Evolutionary conservation across 306 rosid species (phyloP).

Genomic region (Corylus heterophylla): DNA sequence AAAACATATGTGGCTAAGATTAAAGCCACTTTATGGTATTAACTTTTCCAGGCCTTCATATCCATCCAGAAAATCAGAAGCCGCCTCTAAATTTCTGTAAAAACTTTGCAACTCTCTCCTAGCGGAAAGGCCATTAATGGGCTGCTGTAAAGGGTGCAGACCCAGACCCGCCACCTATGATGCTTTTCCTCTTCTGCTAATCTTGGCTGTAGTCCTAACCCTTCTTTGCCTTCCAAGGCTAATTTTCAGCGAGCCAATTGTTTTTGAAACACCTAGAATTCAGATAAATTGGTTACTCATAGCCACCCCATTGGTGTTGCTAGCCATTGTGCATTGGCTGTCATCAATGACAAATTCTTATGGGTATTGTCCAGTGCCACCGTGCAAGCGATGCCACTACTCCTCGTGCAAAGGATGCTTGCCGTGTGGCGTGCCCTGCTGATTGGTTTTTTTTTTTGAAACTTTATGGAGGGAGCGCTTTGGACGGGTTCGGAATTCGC

Average conservation of each 20-base stretch:
- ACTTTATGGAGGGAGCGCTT: no score
- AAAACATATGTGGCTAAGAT: slow-evolving; percentile 36
- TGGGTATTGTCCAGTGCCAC: slow-evolving; percentile 27
- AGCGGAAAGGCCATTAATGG: slow-evolving; percentile 40
- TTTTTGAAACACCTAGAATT: slow-evolving; percentile 15
- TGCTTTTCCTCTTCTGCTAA: slow-evolving; percentile 42
- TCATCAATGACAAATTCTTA: slow-evolving; percentile 35
- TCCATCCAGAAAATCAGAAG: not conserved
- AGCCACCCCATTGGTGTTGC: slow-evolving; percentile 35
- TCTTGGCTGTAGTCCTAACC: slow-evolving; percentile 50
- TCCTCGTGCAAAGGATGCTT: slow-evolving; percentile 18
- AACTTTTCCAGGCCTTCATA: slow-evolving; percentile 20
- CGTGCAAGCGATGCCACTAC: slow-evolving; percentile 32
- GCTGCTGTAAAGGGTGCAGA: slow-evolving; percentile 38
- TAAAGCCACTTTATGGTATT: not conserved
- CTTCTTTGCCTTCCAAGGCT: slow-evolving; percentile 47
- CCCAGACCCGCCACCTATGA: slow-evolving; percentile 28
- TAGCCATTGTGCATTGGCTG: slow-evolving; percentile 46
- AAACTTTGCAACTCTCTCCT: slow-evolving; percentile 4
- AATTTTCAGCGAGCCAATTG: slow-evolving; percentile 20
- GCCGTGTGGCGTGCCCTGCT: not conserved
- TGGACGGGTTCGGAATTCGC: no score
- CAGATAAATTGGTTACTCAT: slow-evolving; percentile 42
- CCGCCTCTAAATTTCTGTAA: slow-evolving; percentile 2
- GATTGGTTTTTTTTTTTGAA: not conserved